Conservation (phyloP, 139 green algal genomes). For the Picochlorum sp. region DNA sequence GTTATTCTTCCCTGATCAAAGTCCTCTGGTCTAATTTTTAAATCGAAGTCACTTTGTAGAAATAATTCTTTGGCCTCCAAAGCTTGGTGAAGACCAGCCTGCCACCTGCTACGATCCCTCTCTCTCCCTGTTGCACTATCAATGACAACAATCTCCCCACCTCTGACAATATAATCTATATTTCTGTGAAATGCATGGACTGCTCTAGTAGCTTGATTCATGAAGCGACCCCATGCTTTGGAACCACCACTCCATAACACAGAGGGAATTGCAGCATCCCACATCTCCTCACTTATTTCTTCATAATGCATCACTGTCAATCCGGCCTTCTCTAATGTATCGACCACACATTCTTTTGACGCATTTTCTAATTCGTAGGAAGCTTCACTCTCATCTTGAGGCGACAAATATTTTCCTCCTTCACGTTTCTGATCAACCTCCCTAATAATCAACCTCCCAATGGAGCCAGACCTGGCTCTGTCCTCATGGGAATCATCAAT, state of each 20-base stretch:
- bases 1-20: slow-evolving; percentile 39
- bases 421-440: not conserved
- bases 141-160: slow-evolving; percentile 47
- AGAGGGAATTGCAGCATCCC: not conserved
- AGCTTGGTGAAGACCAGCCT: slow-evolving; percentile 58
- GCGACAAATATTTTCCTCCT: not conserved
- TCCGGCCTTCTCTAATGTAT: not conserved
- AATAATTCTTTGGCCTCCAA: slow-evolving; percentile 58
- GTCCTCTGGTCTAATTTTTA: slow-evolving; percentile 29
- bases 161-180: slow-evolving; percentile 58
- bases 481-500: too few species aligned
- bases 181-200: slow-evolving; percentile 39
- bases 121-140: slow-evolving; percentile 48
- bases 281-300: not conserved
- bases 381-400: not conserved
- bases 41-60: slow-evolving; percentile 19
- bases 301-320: not conserved
- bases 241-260: slow-evolving; percentile 12
- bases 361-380: too few species aligned
- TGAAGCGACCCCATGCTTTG: slow-evolving; percentile 39
- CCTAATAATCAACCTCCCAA: too few species aligned
- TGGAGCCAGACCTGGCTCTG: too few species aligned
- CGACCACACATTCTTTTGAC: not conserved
- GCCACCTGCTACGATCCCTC: slow-evolving; percentile 38
- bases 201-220: slow-evolving; percentile 45